Percentiles rank a stretch among this genome's conserved stretches.
Conservation (phyloP, 306 rosid genomes). For the Rosa lucieae region DNA sequence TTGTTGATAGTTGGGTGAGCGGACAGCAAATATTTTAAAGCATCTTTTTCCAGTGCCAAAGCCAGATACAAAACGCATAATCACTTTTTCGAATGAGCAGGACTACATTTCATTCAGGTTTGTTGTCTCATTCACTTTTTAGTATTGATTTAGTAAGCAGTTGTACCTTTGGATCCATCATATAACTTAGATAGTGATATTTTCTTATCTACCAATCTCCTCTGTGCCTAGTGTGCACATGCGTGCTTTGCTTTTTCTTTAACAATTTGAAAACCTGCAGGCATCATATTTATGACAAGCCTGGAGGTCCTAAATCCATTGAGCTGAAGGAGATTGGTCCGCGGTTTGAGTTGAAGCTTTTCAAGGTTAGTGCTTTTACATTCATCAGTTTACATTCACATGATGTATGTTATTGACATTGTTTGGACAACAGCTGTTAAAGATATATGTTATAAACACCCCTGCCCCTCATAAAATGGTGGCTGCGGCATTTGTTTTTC, state of each 20-base stretch:
- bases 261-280: slow-evolving; percentile 34
- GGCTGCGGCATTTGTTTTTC: not conserved
- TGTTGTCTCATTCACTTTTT: too few relatives aligned
- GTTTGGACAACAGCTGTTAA: not conserved
- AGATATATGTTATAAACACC: not conserved
- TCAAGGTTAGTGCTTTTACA: slow-evolving; percentile 50
- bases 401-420: not conserved
- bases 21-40: too few relatives aligned
- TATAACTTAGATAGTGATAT: too few relatives aligned
- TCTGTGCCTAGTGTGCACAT: not conserved
- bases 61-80: too few relatives aligned
- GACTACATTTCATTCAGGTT: too few relatives aligned
- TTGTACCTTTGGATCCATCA: too few relatives aligned
- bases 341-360: slow-evolving; percentile 78
- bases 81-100: too few relatives aligned
- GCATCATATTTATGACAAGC: slow-evolving; percentile 85
- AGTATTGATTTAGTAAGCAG: too few relatives aligned
- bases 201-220: not conserved
- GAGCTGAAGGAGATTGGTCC: slow-evolving; percentile 96
- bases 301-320: slow-evolving; percentile 71
- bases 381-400: not conserved
- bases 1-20: too few relatives aligned
- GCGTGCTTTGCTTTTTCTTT: slow-evolving; percentile 6
- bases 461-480: not conserved
- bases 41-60: too few relatives aligned